Percentiles rank a stretch among this genome's conserved stretches.
Evolutionary conservation across 306 rosid species (phyloP).

Genomic region (Hippophae tibetana): DNA sequence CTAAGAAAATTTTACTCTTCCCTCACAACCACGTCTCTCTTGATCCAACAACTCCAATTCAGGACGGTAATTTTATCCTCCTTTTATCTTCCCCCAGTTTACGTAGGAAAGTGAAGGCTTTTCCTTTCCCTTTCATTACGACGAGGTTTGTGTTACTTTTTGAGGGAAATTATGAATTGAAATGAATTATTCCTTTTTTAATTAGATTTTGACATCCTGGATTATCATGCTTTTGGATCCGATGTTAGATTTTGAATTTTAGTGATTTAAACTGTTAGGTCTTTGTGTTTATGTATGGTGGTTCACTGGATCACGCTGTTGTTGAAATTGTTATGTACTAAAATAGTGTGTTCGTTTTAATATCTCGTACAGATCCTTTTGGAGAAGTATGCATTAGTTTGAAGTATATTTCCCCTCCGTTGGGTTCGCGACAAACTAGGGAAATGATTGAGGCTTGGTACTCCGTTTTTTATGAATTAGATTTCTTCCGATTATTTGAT

Average conservation of each 20-base stretch:
- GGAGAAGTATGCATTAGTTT: not conserved
- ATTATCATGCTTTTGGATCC: slow-evolving; percentile 17
- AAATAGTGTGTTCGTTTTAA: not conserved
- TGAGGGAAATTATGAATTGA: not conserved
- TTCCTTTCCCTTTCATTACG: slow-evolving; percentile 14
- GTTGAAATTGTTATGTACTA: slow-evolving; percentile 1
- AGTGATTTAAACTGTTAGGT: slow-evolving; percentile 1
- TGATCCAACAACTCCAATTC: slow-evolving; percentile 22
- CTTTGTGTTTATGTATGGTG: not conserved
- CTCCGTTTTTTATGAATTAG: too few species aligned
- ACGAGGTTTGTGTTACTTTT: slow-evolving; percentile 15
- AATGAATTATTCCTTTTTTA: not conserved
- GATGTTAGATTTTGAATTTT: slow-evolving; percentile 1
- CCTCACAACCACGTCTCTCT: slow-evolving; percentile 14
- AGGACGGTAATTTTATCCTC: slow-evolving; percentile 6
- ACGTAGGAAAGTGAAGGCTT: slow-evolving; percentile 8
- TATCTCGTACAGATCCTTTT: slow-evolving; percentile 7
- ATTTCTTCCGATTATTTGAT: too few species aligned
- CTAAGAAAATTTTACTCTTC: slow-evolving; percentile 9
- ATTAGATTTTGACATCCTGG: slow-evolving; percentile 4
- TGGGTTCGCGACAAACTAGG: not conserved
- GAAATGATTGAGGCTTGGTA: not conserved
- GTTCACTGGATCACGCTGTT: slow-evolving; percentile 10
- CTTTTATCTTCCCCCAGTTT: slow-evolving; percentile 7
- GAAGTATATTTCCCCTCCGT: not conserved